A percentile compares a stretch with the other conserved stretches of the same genome.
These are phyloP conservation scores for Saccharomycopsis microspora DNA, from an alignment of 805 yeast genomes.

Conservation along the genomic window DNA sequence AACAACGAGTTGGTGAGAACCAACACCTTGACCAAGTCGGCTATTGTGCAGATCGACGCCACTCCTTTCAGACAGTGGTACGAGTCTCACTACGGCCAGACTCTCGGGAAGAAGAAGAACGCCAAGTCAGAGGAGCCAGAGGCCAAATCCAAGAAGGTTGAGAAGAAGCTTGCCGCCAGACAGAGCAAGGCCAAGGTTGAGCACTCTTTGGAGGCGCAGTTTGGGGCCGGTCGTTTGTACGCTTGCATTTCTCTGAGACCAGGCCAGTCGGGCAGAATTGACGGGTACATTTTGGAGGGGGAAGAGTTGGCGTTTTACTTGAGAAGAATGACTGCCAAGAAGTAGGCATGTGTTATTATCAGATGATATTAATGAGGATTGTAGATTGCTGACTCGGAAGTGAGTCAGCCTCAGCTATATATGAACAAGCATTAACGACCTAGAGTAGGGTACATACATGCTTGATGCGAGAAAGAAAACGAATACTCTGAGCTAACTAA, in stretches of 20 bases:
- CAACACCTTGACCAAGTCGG: slow-evolving; percentile 97
- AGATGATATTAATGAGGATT: not conserved
- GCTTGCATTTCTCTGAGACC: slow-evolving; percentile 99
- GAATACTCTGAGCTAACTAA: too few relatives aligned
- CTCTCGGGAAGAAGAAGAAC: slow-evolving; percentile 73
- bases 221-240: slow-evolving; percentile 98
- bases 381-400: too few relatives aligned
- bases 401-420: too few relatives aligned
- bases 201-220: slow-evolving; percentile 87
- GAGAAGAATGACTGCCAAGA: slow-evolving; percentile 98
- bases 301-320: slow-evolving; percentile 99
- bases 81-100: slow-evolving; percentile 95
- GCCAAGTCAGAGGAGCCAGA: slow-evolving; percentile 45
- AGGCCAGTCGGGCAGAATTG: slow-evolving; percentile 99
- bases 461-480: too few relatives aligned
- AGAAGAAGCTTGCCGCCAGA: slow-evolving; percentile 83
- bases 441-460: too few relatives aligned
- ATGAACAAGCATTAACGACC: too few relatives aligned
- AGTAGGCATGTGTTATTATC: slow-evolving; percentile 40
- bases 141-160: slow-evolving; percentile 56
- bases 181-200: slow-evolving; percentile 76
- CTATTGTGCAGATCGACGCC: slow-evolving; percentile 98
- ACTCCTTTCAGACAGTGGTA: slow-evolving; percentile 99
- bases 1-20: slow-evolving; percentile 99
- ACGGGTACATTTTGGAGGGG: slow-evolving; percentile 99